Evolutionary conservation across 768 basidiomycete species (phyloP).

Genomic region (Collybia nuda): DNA sequence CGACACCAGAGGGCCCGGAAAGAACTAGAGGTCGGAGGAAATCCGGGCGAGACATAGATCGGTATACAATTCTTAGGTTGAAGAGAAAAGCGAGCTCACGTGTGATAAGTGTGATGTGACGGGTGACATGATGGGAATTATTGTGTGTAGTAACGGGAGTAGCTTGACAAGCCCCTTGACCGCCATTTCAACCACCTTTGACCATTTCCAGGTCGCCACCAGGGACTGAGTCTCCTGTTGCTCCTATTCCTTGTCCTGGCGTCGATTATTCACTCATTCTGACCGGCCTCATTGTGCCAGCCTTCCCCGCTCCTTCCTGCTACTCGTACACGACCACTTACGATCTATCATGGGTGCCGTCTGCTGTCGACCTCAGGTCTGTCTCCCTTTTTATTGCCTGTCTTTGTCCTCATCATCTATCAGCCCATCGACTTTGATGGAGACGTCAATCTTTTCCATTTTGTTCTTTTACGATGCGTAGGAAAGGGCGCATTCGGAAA

Average conservation of each 20-base stretch:
- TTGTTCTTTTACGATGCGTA: conserved; percentile 91
- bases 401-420: background rate
- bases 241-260: conserved; percentile 12
- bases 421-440: conserved; percentile 96
- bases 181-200: background rate
- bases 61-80: background rate
- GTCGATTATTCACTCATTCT: background rate
- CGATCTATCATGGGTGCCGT: conserved; percentile 70
- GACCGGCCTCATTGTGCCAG: background rate
- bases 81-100: background rate
- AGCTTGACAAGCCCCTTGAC: background rate
- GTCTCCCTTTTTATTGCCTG: conserved; percentile 15
- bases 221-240: background rate
- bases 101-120: background rate
- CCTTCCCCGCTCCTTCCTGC: conserved; percentile 7
- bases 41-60: conserved; percentile 25
- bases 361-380: conserved; percentile 81
- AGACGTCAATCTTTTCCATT: conserved; percentile 96
- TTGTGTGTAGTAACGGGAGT: background rate
- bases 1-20: conserved; percentile 91
- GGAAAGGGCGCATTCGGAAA: conserved; percentile 99
- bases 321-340: conserved; percentile 23
- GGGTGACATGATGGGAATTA: background rate
- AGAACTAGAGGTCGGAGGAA: conserved; percentile 79
- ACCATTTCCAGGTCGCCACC: background rate